A percentile compares a stretch with the other conserved stretches of the same genome.
Evolutionary conservation across 768 basidiomycete species (phyloP).

Genomic region (Pleurotus djamor): DNA sequence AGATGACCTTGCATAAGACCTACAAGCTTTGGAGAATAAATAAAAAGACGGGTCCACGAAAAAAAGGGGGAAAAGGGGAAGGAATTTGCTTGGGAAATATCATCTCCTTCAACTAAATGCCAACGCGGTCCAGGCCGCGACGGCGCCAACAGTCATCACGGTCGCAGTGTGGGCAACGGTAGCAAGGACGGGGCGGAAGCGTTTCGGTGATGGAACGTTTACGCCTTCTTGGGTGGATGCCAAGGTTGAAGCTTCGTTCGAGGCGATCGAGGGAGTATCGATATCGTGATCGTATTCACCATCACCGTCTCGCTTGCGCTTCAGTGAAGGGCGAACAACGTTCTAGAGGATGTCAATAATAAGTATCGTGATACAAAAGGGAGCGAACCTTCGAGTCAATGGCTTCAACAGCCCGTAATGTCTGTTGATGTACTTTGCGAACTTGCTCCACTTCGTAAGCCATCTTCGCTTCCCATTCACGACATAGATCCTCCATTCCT

Average conservation of each 20-base stretch:
- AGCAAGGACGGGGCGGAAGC: slow-evolving; percentile 36
- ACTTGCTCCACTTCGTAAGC: slow-evolving; percentile 42
- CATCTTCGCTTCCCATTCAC: slow-evolving; percentile 43
- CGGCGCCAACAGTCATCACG: slow-evolving; percentile 64
- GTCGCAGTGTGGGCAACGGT: slow-evolving; percentile 57
- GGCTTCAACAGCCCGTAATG: slow-evolving; percentile 27
- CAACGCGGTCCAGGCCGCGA: slow-evolving; percentile 71
- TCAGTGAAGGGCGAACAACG: slow-evolving; percentile 30
- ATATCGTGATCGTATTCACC: slow-evolving; percentile 32
- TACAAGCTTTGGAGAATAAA: neutral
- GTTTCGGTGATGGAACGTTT: slow-evolving; percentile 38
- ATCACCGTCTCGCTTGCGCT: slow-evolving; percentile 60
- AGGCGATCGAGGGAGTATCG: neutral
- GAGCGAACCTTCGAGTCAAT: slow-evolving; percentile 30
- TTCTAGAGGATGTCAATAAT: neutral
- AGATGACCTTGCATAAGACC: neutral
- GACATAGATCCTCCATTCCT: slow-evolving; percentile 47
- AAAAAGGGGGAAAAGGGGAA: neutral
- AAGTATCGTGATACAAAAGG: slow-evolving; percentile 7
- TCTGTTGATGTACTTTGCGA: slow-evolving; percentile 34
- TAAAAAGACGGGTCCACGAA: neutral
- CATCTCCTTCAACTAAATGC: slow-evolving; percentile 49
- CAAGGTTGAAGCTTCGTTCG: neutral
- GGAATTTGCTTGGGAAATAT: neutral
- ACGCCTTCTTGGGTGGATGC: slow-evolving; percentile 6